Conservation (phyloP, 2,329 filamentous ascomycete genomes). For the Huntiella bhutanensis region DNA sequence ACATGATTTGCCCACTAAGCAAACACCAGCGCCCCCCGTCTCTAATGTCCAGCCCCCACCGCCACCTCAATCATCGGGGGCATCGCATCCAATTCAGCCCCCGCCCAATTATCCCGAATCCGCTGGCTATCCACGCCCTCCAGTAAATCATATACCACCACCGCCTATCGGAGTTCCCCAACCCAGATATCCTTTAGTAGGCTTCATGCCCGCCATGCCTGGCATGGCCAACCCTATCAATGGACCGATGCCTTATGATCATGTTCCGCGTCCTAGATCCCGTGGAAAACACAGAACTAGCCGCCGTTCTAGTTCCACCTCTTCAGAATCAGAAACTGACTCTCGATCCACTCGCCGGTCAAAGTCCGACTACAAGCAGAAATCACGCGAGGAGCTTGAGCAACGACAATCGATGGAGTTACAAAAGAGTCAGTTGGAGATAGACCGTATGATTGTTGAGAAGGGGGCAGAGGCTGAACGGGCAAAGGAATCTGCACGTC, state of each 20-base stretch:
- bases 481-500: neutral
- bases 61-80: neutral
- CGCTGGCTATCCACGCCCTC: neutral
- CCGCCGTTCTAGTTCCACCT: neutral
- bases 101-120: neutral
- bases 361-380: too few species aligned
- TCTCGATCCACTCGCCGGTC: neutral
- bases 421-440: neutral
- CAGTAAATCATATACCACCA: neutral
- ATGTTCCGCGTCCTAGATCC: neutral
- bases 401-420: too few species aligned
- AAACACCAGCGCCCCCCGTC: neutral
- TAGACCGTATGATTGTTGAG: neutral
- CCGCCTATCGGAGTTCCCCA: neutral
- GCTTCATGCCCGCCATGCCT: neutral
- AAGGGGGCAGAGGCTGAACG: neutral
- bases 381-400: neutral
- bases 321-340: neutral
- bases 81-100: neutral
- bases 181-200: neutral
- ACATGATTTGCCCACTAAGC: neutral
- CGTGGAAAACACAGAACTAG: neutral
- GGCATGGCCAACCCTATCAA: too few species aligned
- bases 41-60: neutral
- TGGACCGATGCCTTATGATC: neutral